Conservation (phyloP, 2,329 filamentous ascomycete species). For the Xylaria digitata region DNA sequence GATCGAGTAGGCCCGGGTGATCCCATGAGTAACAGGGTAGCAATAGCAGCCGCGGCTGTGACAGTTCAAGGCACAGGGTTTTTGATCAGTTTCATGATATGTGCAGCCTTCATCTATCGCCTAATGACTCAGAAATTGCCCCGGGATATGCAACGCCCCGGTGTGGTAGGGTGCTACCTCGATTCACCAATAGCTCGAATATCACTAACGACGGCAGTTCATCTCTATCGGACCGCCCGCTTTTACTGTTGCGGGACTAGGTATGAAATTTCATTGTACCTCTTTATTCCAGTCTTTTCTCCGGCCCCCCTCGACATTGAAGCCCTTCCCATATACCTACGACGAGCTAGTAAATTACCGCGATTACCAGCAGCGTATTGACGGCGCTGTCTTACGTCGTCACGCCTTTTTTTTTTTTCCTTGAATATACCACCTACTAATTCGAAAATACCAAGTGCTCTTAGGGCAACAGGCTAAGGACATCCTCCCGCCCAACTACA, state of each 20-base stretch:
- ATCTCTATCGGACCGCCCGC: conserved; percentile 82
- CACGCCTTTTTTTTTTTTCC: background rate
- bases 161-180: conserved; percentile 63
- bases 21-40: conserved; percentile 54
- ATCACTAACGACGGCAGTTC: conserved; percentile 62
- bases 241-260: conserved; percentile 62
- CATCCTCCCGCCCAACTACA: conserved; percentile 58
- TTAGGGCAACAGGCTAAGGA: conserved; percentile 57
- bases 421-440: background rate
- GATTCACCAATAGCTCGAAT: background rate
- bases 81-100: conserved; percentile 78
- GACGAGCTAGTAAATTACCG: too few relatives aligned
- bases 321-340: background rate
- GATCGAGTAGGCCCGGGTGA: conserved; percentile 47
- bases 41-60: conserved; percentile 62
- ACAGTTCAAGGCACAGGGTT: conserved; percentile 67
- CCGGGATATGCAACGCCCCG: conserved; percentile 78
- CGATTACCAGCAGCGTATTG: too few relatives aligned
- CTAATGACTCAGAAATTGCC: conserved; percentile 90
- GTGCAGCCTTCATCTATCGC: conserved; percentile 84
- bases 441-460: conserved; percentile 49
- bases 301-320: too few relatives aligned
- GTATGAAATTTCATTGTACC: conserved; percentile 42
- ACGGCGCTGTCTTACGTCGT: too few relatives aligned
- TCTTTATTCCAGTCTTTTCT: background rate